Evolutionary conservation across 2,329 filamentous ascomycete species (phyloP).

Genomic region (Scolecobasidium constrictum): DNA sequence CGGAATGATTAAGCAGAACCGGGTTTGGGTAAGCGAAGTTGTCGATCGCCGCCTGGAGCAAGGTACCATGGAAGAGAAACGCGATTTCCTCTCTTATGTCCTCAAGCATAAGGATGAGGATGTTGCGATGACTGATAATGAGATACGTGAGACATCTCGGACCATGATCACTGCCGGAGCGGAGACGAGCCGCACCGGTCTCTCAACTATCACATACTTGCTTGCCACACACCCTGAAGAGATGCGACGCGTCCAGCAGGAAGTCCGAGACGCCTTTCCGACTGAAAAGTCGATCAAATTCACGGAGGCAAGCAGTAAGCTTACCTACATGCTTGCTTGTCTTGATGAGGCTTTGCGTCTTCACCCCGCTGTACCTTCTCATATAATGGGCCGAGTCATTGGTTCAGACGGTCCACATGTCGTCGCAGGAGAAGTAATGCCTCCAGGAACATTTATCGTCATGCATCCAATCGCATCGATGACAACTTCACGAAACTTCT

Average conservation of each 20-base stretch:
- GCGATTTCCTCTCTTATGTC: not conserved
- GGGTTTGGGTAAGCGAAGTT: not conserved
- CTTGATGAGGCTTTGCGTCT: constrained; percentile 14
- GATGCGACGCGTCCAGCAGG: not conserved
- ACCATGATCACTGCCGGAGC: not conserved
- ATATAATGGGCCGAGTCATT: constrained; percentile 17
- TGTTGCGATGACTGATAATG: not conserved
- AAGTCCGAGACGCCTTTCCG: not conserved
- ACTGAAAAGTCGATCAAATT: not conserved
- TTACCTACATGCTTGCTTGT: constrained; percentile 8
- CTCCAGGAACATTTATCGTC: not conserved
- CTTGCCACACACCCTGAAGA: not conserved
- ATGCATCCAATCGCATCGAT: not conserved
- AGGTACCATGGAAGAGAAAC: not conserved
- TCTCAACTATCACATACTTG: not conserved
- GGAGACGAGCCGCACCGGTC: not conserved
- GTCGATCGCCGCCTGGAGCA: not conserved
- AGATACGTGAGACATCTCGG: not conserved
- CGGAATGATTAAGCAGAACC: not conserved
- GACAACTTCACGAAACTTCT: not conserved
- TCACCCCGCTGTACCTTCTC: constrained; percentile 16
- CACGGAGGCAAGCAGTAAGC: not conserved
- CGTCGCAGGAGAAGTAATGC: constrained; percentile 12
- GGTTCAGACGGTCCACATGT: constrained; percentile 18
- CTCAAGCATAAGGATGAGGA: not conserved